Conservation (phyloP, 148 eudicot species). For the Amaranthus cruentus region DNA sequence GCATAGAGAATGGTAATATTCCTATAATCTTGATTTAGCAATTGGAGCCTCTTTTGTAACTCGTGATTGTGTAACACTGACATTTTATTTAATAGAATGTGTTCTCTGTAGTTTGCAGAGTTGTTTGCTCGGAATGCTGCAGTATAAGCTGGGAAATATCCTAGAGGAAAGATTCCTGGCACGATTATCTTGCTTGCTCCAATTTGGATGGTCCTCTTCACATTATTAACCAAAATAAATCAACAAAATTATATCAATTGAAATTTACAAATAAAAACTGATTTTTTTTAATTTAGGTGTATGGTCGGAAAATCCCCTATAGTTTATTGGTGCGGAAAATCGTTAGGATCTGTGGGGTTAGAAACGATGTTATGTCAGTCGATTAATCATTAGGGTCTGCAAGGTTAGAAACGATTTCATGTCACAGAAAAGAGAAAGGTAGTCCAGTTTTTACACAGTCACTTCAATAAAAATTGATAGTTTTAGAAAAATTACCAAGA, state of each 20-base stretch:
- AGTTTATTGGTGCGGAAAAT: no score
- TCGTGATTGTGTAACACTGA: constrained; percentile 26
- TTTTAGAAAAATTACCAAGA: no score
- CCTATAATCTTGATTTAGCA: constrained; percentile 15
- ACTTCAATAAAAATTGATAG: no score
- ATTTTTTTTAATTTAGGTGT: no score
- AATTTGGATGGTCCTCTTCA: constrained; percentile 21
- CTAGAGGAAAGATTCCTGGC: constrained; percentile 31
- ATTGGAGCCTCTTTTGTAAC: constrained; percentile 12
- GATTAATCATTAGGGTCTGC: no score
- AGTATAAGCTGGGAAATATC: constrained; percentile 26
- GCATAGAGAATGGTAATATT: constrained; percentile 27
- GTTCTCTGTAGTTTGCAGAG: constrained; percentile 13
- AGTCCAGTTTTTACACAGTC: no score
- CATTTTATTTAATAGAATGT: constrained; percentile 21
- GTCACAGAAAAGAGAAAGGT: no score
- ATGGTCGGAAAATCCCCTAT: no score
- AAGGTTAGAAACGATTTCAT: no score
- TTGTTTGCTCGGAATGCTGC: constrained; percentile 5
- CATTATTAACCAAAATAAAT: not conserved
- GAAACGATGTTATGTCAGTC: no score
- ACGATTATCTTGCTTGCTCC: constrained; percentile 28
- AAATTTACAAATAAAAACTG: not conserved
- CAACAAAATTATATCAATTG: not conserved
- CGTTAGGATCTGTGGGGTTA: no score